Evolutionary conservation across 1,139 yeast genomes (phyloP).

Genomic region (Lodderomyces orthopsilosis): DNA sequence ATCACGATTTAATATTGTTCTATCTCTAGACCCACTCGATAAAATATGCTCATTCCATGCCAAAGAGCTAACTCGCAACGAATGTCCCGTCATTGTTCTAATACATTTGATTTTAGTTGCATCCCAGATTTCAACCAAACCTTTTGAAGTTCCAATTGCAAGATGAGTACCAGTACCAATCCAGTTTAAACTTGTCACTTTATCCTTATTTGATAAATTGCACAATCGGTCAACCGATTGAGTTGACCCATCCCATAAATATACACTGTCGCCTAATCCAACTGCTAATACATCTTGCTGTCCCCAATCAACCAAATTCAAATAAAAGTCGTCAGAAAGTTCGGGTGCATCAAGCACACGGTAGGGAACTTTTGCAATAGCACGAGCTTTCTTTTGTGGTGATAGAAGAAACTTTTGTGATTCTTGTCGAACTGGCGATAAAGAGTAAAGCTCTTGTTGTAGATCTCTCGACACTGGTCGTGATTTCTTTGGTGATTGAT

Average conservation of each 20-base stretch:
- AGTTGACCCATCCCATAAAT: conserved; percentile 85
- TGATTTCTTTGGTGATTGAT: conserved; percentile 63
- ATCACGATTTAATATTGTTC: conserved; percentile 83
- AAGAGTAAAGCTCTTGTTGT: conserved; percentile 71
- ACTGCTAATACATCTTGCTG: conserved; percentile 85
- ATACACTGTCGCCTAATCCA: conserved; percentile 84
- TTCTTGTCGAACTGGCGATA: conserved; percentile 88
- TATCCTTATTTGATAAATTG: conserved; percentile 59
- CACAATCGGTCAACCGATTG: conserved; percentile 84
- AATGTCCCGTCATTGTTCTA: conserved; percentile 91
- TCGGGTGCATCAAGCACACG: conserved; percentile 97
- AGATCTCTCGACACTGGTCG: conserved; percentile 61
- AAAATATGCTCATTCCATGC: conserved; percentile 94
- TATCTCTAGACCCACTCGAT: conserved; percentile 85
- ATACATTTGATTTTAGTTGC: conserved; percentile 81
- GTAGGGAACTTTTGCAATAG: conserved; percentile 82
- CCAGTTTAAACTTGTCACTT: conserved; percentile 87
- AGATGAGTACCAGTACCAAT: conserved; percentile 90
- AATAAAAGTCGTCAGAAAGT: conserved; percentile 87
- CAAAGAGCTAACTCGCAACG: conserved; percentile 76
- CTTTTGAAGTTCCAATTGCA: conserved; percentile 87
- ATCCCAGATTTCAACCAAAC: conserved; percentile 94
- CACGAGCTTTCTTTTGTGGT: conserved; percentile 77
- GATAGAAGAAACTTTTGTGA: conserved; percentile 75
- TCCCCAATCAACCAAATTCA: conserved; percentile 95